phyloP scores from a whole-genome alignment of 768 basidiomycete genomes.

The Mycena epipterygia region DNA sequence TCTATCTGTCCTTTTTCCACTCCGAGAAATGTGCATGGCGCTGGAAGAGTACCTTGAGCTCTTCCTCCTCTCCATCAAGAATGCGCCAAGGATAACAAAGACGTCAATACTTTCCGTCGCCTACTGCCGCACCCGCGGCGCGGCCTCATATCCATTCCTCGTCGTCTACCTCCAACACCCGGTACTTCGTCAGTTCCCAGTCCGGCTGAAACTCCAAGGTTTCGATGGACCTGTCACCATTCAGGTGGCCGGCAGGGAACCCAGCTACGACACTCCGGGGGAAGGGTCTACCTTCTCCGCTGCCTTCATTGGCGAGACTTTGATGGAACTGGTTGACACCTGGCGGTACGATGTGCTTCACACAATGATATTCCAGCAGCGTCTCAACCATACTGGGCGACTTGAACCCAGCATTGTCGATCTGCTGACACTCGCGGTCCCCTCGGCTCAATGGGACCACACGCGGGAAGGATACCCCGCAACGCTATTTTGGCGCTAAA shows the following conservation, averaged over 20 bases:
- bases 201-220: constrained; percentile 12
- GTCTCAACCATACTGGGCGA: not conserved
- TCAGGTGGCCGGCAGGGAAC: constrained; percentile 6
- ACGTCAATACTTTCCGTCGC: not conserved
- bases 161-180: constrained; percentile 9
- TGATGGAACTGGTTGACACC: constrained; percentile 11
- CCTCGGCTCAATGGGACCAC: not conserved
- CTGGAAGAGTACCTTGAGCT: constrained; percentile 16
- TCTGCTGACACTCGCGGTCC: constrained; percentile 1
- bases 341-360: constrained; percentile 13
- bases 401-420: not conserved
- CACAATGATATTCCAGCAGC: constrained; percentile 6
- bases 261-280: constrained; percentile 11
- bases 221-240: constrained; percentile 13
- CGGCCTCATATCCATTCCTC: constrained; percentile 10
- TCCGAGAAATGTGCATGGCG: constrained; percentile 4
- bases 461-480: not conserved
- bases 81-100: constrained; percentile 3
- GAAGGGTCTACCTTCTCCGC: constrained; percentile 8
- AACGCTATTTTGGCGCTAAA: not conserved
- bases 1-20: constrained; percentile 11
- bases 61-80: constrained; percentile 9
- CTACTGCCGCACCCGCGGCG: constrained; percentile 19
- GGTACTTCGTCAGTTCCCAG: not conserved
- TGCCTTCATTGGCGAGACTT: constrained; percentile 9